Percentiles rank a stretch among this genome's conserved stretches.
These are phyloP conservation scores for Pezicula neosporulosa DNA, from an alignment of 2,329 filamentous ascomycete species.

Conservation along the genomic window DNA sequence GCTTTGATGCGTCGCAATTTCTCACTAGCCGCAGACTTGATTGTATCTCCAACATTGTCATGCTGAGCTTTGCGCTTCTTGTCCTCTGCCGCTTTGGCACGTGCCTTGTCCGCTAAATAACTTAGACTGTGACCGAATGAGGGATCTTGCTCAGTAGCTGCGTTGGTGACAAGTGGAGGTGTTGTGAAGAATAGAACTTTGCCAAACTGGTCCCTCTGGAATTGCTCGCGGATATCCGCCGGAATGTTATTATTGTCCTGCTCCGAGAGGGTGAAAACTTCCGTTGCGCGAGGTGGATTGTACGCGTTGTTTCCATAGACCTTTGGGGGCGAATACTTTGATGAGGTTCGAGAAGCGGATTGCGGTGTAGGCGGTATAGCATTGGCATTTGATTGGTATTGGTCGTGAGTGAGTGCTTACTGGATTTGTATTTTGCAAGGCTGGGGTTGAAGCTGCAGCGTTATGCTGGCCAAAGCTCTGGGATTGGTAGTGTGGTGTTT, in stretches of 20 bases:
- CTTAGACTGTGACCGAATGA: slow-evolving; percentile 44
- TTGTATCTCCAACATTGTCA: slow-evolving; percentile 19
- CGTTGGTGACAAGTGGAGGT: slow-evolving; percentile 51
- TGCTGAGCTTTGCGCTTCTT: slow-evolving; percentile 26
- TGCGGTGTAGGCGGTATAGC: slow-evolving; percentile 13
- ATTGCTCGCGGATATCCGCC: slow-evolving; percentile 59
- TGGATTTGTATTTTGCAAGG: slow-evolving; percentile 20
- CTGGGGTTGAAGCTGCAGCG: slow-evolving; percentile 12
- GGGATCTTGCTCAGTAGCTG: slow-evolving; percentile 17
- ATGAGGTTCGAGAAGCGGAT: slow-evolving; percentile 10
- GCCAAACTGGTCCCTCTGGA: slow-evolving; percentile 62
- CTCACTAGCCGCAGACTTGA: slow-evolving; percentile 17
- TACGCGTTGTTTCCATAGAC: slow-evolving; percentile 35
- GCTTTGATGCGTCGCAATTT: slow-evolving; percentile 19
- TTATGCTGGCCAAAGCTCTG: slow-evolving; percentile 8
- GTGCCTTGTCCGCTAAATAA: slow-evolving; percentile 43
- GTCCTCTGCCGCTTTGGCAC: slow-evolving; percentile 28
- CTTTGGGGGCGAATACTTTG: not conserved
- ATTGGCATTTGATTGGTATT: slow-evolving; percentile 17
- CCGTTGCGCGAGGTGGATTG: slow-evolving; percentile 56
- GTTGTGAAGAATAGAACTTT: slow-evolving; percentile 66
- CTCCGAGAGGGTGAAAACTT: slow-evolving; percentile 63
- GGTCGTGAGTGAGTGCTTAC: slow-evolving; percentile 20
- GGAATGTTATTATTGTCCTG: slow-evolving; percentile 62
- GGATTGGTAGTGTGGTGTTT: slow-evolving; percentile 22